Evolutionary conservation across 73 alveolate genomes (phyloP), one percentile per base, ranked within the genome.

Genomic region (Uronychia binucleata): DNA sequence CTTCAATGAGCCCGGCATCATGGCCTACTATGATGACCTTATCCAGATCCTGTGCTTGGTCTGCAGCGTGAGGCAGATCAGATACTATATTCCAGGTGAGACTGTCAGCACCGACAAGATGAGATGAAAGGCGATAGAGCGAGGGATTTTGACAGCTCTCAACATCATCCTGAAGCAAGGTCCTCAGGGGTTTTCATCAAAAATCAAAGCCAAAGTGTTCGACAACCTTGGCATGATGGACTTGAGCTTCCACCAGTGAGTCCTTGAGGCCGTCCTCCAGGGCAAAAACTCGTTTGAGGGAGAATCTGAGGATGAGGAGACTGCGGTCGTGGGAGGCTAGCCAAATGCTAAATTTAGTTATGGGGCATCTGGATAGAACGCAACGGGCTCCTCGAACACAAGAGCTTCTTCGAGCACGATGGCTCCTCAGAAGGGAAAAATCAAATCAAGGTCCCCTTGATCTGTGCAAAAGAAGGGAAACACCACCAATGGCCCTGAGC

Each of bases 61-160:
- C n/a, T 5, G n/a, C 19, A 46, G 67, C 19, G 67, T 46, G 19
- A 46, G 67, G 67, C 67, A 46, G 19, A 46, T 11, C 19, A 83
- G 74, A 33, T 83, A 74, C 32, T 83, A 83, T 34, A 83, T 83
- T 29, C 90, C 90, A 13, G 90, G 90, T 1, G 90, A 83, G 31
- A 83, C 90, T 8, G 26, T 75, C 30, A 84, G 74, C 8, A 83
- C 30, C 28, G 84, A 75, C 28, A 30, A 31, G 19, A n/a, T 75
- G 34, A 74, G 84, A 19, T 11, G 67, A 46, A 46, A 46, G 19
- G 67, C 67, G 5, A 11, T 5, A 11, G 67, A 46, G 19, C 5
- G 67, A 46, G 67, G 67, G 19, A 19, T 46, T 5, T 11, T 46
- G 5, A 46, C 67, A 11, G 19, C 67, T 46, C 19, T 46, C 5